A percentile compares a stretch with the other conserved stretches of the same genome.
These are phyloP conservation scores for Lichina pygmaea DNA, from an alignment of 495 filamentous ascomycete genomes.

Conservation along the genomic window DNA sequence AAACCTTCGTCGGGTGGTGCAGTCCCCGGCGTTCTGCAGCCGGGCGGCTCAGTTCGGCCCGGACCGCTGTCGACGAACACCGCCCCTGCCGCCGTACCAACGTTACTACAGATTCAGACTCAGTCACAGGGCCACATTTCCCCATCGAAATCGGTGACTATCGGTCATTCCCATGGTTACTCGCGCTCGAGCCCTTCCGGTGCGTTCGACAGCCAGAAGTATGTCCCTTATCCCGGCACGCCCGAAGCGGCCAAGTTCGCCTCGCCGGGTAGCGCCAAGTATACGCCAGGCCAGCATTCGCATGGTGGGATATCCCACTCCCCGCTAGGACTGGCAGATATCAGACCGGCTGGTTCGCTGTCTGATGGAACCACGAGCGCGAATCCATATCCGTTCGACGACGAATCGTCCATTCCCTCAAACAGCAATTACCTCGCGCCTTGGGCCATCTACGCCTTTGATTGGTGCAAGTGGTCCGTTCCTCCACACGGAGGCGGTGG, in stretches of 20 bases:
- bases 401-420: conserved; percentile 24
- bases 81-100: conserved; percentile 39
- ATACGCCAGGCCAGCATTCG: conserved; percentile 32
- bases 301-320: conserved; percentile 56
- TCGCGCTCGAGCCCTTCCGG: conserved; percentile 58
- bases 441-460: conserved; percentile 86
- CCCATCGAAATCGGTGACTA: conserved; percentile 35
- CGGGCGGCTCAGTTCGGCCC: conserved; percentile 34
- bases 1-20: conserved; percentile 10
- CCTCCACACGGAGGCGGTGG: conserved; percentile 17
- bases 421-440: conserved; percentile 84
- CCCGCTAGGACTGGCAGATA: conserved; percentile 72
- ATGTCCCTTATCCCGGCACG: conserved; percentile 41
- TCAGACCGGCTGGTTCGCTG: conserved; percentile 53
- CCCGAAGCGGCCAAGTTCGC: conserved; percentile 41
- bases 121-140: conserved; percentile 9
- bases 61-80: conserved; percentile 40
- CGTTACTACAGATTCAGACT: conserved; percentile 13
- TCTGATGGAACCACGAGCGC: conserved; percentile 32
- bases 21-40: conserved; percentile 48
- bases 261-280: conserved; percentile 28
- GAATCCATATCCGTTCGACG: conserved; percentile 21
- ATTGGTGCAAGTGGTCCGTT: conserved; percentile 99
- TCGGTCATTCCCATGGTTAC: conserved; percentile 42
- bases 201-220: conserved; percentile 42